Conservation (phyloP, 1,139 yeast genomes). For the Diutina mesorugosa region DNA sequence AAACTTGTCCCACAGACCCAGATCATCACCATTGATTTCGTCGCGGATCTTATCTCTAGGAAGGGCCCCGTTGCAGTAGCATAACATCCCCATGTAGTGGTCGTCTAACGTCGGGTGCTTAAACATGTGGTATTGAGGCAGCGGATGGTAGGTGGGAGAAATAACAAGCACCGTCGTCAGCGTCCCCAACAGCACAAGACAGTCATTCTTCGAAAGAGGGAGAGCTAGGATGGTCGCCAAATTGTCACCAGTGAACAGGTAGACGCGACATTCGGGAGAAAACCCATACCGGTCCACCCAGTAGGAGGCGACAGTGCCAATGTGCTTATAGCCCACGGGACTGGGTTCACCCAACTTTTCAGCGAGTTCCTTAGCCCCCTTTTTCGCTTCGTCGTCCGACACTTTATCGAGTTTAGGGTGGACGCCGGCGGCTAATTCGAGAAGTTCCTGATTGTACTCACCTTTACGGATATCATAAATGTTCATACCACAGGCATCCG, state of each 20-base stretch:
- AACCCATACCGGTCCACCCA: slow-evolving; percentile 58
- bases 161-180: slow-evolving; percentile 77
- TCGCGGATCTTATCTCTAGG: slow-evolving; percentile 75
- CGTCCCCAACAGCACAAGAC: slow-evolving; percentile 75
- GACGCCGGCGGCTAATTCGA: slow-evolving; percentile 34
- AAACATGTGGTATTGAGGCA: slow-evolving; percentile 75
- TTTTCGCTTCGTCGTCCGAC: slow-evolving; percentile 9
- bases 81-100: slow-evolving; percentile 88
- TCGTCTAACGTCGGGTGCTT: slow-evolving; percentile 71
- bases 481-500: slow-evolving; percentile 91
- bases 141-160: slow-evolving; percentile 67
- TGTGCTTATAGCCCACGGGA: slow-evolving; percentile 27
- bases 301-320: slow-evolving; percentile 42
- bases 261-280: slow-evolving; percentile 36
- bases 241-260: slow-evolving; percentile 81
- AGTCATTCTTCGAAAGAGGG: slow-evolving; percentile 66
- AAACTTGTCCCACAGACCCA: slow-evolving; percentile 52
- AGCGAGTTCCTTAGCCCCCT: slow-evolving; percentile 26
- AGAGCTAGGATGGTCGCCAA: slow-evolving; percentile 78
- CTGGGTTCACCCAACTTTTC: slow-evolving; percentile 39
- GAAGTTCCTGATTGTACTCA: slow-evolving; percentile 39
- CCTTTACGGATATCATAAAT: slow-evolving; percentile 52
- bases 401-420: slow-evolving; percentile 7
- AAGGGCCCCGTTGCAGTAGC: slow-evolving; percentile 83
- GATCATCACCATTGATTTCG: slow-evolving; percentile 31